A percentile compares a stretch with the other conserved stretches of the same genome.
phyloP scores from a whole-genome alignment of 2,329 filamentous ascomycete genomes.

The Aspergillus neotritici region DNA sequence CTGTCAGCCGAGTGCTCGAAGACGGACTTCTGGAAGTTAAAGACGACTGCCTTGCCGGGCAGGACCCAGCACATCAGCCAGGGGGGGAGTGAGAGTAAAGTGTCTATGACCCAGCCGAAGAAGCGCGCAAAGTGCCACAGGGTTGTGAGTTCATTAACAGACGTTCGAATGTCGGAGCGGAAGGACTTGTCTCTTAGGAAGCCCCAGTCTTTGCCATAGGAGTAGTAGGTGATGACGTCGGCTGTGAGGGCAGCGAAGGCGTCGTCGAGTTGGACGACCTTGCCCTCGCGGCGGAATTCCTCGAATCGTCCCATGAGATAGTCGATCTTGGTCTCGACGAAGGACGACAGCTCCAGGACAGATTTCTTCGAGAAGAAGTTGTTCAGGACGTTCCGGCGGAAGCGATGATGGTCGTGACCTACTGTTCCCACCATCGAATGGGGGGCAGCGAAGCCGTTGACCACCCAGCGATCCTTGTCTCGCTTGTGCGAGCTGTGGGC shows the following conservation, averaged over 20 bases:
- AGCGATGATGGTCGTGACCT: slow-evolving; percentile 5
- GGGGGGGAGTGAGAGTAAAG: too few relatives aligned
- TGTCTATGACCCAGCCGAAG: too few relatives aligned
- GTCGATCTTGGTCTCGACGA: slow-evolving; percentile 1
- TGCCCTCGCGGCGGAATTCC: background rate
- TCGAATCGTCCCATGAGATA: slow-evolving; percentile 2
- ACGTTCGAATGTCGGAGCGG: too few relatives aligned
- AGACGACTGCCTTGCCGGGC: slow-evolving; percentile 4
- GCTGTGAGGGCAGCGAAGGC: slow-evolving; percentile 1
- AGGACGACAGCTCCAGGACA: background rate
- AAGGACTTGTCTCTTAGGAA: background rate
- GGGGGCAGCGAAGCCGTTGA: background rate
- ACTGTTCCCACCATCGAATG: slow-evolving; percentile 2
- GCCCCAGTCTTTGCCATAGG: background rate
- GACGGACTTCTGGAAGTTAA: slow-evolving; percentile 13
- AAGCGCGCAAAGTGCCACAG: too few relatives aligned
- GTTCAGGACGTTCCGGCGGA: slow-evolving; percentile 7
- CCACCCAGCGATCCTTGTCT: slow-evolving; percentile 2
- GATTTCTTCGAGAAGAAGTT: slow-evolving; percentile 9
- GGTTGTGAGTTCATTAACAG: too few relatives aligned
- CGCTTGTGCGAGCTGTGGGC: slow-evolving; percentile 1
- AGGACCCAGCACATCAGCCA: too few relatives aligned
- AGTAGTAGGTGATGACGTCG: slow-evolving; percentile 4
- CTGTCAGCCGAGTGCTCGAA: background rate
- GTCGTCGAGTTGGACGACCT: background rate